Evolutionary conservation across 139 green algal species (phyloP).

Genomic region (Volvox reticuliferus): DNA sequence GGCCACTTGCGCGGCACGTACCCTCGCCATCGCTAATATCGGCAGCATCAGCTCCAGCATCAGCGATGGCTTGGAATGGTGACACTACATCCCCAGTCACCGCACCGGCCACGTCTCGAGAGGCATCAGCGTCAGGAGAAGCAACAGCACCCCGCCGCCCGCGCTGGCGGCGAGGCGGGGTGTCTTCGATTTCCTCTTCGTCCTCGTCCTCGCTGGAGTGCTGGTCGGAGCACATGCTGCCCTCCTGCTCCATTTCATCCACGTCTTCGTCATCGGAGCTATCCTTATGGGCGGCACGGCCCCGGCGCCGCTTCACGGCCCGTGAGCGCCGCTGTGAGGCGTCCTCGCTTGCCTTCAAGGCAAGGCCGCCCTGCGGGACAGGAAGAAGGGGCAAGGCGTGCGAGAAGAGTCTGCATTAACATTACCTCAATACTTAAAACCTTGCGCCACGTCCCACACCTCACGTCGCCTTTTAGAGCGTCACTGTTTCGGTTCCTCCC

Average conservation of each 20-base stretch:
- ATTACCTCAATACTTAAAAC: too few relatives aligned
- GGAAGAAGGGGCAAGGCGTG: background rate
- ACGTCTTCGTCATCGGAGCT: constrained; percentile 21
- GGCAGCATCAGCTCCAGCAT: background rate
- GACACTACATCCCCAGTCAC: background rate
- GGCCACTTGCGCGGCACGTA: background rate
- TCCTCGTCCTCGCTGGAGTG: background rate
- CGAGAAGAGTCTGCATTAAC: background rate
- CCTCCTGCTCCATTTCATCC: background rate
- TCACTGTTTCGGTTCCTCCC: too few relatives aligned
- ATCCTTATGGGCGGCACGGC: background rate
- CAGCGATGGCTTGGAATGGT: background rate
- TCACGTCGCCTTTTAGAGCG: too few relatives aligned
- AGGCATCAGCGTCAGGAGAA: background rate
- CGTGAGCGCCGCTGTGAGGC: background rate
- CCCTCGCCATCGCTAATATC: background rate
- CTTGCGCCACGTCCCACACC: too few relatives aligned
- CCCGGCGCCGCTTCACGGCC: background rate
- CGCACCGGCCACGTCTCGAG: background rate
- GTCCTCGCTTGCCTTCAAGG: constrained; percentile 17
- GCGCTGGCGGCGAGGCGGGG: background rate
- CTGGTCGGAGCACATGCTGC: background rate
- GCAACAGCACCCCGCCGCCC: background rate
- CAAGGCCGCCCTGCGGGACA: constrained; percentile 17
- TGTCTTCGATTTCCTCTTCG: background rate